These are phyloP conservation scores for Diospyros lotus DNA, from an alignment of 148 eudicot genomes.

Conservation along the genomic window DNA sequence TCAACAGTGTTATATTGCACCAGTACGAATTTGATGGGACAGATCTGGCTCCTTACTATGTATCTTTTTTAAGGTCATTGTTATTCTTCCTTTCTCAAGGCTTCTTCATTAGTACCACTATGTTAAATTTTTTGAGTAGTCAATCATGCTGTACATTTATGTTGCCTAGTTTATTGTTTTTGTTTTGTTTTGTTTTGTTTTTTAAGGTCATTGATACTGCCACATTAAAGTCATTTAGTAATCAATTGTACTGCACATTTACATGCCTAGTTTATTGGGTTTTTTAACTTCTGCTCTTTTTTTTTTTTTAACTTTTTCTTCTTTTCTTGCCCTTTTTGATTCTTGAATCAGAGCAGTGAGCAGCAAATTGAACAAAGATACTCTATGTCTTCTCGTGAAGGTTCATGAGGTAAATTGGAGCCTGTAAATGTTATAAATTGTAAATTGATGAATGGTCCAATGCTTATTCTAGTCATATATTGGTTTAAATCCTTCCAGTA, in stretches of 20 bases:
- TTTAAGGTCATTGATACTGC: background rate
- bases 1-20: slow-evolving; percentile 49
- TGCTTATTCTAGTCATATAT: background rate
- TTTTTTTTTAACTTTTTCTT: background rate
- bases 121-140: background rate
- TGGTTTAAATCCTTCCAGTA: background rate
- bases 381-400: slow-evolving; percentile 54
- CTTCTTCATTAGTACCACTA: background rate
- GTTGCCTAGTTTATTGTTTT: background rate
- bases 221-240: no score
- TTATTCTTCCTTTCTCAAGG: slow-evolving; percentile 12
- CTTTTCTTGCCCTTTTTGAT: background rate
- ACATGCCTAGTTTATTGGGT: background rate
- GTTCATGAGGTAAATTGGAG: slow-evolving; percentile 43
- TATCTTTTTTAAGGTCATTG: slow-evolving; percentile 48
- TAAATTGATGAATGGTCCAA: background rate
- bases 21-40: slow-evolving; percentile 42
- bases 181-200: background rate
- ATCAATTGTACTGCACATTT: background rate
- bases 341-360: slow-evolving; percentile 43
- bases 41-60: slow-evolving; percentile 45
- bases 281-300: background rate
- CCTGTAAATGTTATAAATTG: background rate
- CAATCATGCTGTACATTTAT: background rate
- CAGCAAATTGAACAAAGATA: slow-evolving; percentile 42